Percentiles rank a stretch among this genome's conserved stretches.
Conservation (phyloP, 352 stramenopile genomes). For the Pythium rhizo-oryzae region DNA sequence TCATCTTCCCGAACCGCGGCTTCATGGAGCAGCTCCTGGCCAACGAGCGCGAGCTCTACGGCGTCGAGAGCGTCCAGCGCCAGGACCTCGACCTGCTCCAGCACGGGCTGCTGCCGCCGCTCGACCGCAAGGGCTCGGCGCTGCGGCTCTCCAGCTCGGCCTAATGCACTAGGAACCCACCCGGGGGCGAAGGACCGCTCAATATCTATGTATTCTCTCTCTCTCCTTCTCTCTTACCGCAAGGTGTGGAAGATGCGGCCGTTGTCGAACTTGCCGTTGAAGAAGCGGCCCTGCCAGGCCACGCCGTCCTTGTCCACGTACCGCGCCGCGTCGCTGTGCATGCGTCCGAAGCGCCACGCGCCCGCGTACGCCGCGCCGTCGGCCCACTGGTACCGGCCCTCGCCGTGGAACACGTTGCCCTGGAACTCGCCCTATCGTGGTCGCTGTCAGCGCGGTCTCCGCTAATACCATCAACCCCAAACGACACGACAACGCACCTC, state of each 20-base stretch:
- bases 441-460: no score
- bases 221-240: conserved; percentile 41
- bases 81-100: conserved; percentile 76
- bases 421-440: conserved; percentile 55
- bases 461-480: no score
- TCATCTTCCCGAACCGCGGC: conserved; percentile 80
- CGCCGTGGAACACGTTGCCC: conserved; percentile 60
- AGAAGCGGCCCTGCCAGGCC: conserved; percentile 66
- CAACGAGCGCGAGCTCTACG: conserved; percentile 68
- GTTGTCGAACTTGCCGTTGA: conserved; percentile 88
- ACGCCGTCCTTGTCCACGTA: conserved; percentile 83
- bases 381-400: conserved; percentile 64
- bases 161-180: not conserved
- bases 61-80: conserved; percentile 58
- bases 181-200: no score
- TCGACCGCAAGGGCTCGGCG: conserved; percentile 63
- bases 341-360: conserved; percentile 60
- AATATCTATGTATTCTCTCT: conserved; percentile 2
- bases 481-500: conserved; percentile 34
- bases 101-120: conserved; percentile 54
- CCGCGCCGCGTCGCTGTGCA: conserved; percentile 65
- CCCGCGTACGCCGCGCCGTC: conserved; percentile 72
- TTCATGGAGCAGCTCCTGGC: conserved; percentile 83
- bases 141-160: conserved; percentile 44
- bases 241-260: conserved; percentile 77